Percentiles rank a stretch among this genome's conserved stretches.
These are phyloP conservation scores for Ophiostoma quercus DNA, from an alignment of 2,329 filamentous ascomycete genomes.

Conservation along the genomic window DNA sequence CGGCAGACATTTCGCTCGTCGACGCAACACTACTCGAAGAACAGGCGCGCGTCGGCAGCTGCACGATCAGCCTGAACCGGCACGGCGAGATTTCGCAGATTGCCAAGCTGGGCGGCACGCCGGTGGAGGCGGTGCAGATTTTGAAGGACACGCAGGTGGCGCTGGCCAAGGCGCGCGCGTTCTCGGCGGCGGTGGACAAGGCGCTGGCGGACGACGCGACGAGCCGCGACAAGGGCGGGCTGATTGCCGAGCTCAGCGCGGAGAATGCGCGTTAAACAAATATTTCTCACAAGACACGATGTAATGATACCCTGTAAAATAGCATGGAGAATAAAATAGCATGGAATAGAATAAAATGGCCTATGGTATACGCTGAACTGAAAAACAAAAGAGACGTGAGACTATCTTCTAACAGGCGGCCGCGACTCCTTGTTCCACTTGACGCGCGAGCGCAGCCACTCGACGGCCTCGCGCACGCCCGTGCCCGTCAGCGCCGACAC, in stretches of 20 bases:
- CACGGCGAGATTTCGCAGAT: constrained; percentile 89
- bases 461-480: constrained; percentile 90
- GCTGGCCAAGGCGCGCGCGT: constrained; percentile 71
- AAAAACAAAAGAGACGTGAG: too few species aligned
- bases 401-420: too few species aligned
- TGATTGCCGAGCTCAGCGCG: constrained; percentile 70
- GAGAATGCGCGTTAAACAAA: constrained; percentile 90
- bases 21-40: constrained; percentile 72
- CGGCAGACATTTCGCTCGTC: constrained; percentile 64
- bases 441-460: constrained; percentile 87
- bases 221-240: constrained; percentile 69
- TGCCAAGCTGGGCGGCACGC: constrained; percentile 79
- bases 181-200: constrained; percentile 67
- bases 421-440: constrained; percentile 95
- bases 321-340: constrained; percentile 19
- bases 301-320: constrained; percentile 28
- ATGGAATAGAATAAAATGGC: constrained; percentile 15
- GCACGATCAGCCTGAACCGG: constrained; percentile 80
- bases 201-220: constrained; percentile 73
- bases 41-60: constrained; percentile 65
- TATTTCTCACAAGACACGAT: constrained; percentile 17
- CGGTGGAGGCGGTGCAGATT: constrained; percentile 73
- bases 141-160: constrained; percentile 72
- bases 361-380: background rate
- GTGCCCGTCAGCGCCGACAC: constrained; percentile 84